These are phyloP conservation scores for Pseudogymnoascus sp. DNA, from an alignment of 2,329 filamentous ascomycete species.

Conservation along the genomic window DNA sequence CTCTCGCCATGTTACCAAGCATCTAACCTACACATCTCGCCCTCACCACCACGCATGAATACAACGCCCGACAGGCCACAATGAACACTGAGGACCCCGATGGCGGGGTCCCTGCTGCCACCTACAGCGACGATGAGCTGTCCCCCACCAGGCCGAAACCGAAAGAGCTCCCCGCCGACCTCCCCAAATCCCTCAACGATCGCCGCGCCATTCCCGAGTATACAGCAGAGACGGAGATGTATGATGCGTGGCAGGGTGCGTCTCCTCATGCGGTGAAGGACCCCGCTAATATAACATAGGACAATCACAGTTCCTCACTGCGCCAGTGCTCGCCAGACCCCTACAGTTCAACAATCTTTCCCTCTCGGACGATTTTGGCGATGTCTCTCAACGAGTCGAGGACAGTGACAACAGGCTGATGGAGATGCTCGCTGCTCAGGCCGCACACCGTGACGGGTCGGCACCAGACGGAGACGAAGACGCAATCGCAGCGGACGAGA, in stretches of 20 bases:
- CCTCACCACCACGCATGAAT: conserved; percentile 31
- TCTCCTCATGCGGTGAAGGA: conserved; percentile 12
- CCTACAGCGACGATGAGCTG: conserved; percentile 52
- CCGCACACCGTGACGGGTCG: conserved; percentile 70
- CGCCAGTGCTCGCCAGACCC: conserved; percentile 76
- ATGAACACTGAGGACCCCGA: conserved; percentile 54
- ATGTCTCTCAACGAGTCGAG: conserved; percentile 38
- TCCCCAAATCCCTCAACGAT: conserved; percentile 89
- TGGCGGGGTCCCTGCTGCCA: conserved; percentile 35
- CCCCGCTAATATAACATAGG: conserved; percentile 45
- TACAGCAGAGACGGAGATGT: conserved; percentile 85
- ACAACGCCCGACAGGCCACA: conserved; percentile 27
- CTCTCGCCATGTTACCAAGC: conserved; percentile 7
- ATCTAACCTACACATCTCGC: conserved; percentile 26
- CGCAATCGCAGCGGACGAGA: conserved; percentile 66
- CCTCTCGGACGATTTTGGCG: conserved; percentile 62
- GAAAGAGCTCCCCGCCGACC: conserved; percentile 65
- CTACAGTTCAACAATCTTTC: conserved; percentile 75
- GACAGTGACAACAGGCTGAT: conserved; percentile 85
- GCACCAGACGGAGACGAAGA: conserved; percentile 69
- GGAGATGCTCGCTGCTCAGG: conserved; percentile 93
- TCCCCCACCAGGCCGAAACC: conserved; percentile 30
- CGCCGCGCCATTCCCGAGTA: conserved; percentile 61
- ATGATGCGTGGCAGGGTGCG: conserved; percentile 95
- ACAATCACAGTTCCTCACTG: conserved; percentile 90